Evolutionary conservation across 495 filamentous ascomycete species (phyloP).

Genomic region (Podospora anserina): DNA sequence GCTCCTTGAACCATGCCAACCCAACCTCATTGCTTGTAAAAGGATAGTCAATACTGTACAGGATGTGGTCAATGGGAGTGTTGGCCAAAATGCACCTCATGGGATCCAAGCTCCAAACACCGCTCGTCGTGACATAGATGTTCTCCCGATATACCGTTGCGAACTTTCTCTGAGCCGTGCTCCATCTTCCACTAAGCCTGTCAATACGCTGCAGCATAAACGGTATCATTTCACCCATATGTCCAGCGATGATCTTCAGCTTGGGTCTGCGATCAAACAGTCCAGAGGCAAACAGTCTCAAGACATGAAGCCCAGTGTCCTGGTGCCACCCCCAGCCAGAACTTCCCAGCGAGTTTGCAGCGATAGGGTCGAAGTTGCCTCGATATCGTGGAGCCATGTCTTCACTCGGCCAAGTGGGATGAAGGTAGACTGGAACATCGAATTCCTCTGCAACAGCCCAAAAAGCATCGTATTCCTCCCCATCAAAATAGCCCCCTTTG

Average conservation of each 20-base stretch:
- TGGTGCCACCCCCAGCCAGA: conserved; percentile 47
- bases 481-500: conserved; percentile 50
- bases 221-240: conserved; percentile 63
- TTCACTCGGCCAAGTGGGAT: conserved; percentile 47
- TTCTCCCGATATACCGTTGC: conserved; percentile 58
- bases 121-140: conserved; percentile 63
- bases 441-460: conserved; percentile 50
- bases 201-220: conserved; percentile 61
- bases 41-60: conserved; percentile 62
- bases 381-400: conserved; percentile 33
- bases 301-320: conserved; percentile 44
- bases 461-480: conserved; percentile 41
- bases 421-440: conserved; percentile 58
- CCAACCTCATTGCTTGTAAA: conserved; percentile 49
- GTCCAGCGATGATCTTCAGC: conserved; percentile 63
- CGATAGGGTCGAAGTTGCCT: conserved; percentile 35
- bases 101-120: conserved; percentile 57
- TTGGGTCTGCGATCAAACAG: conserved; percentile 53
- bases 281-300: conserved; percentile 35
- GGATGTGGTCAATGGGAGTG: conserved; percentile 48
- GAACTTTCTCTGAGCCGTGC: conserved; percentile 51
- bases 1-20: conserved; percentile 45
- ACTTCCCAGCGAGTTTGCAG: conserved; percentile 39
- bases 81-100: conserved; percentile 50
- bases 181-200: conserved; percentile 49